These are phyloP conservation scores for Solanum appendiculatum DNA, from an alignment of 257 asterid species.

Conservation along the genomic window DNA sequence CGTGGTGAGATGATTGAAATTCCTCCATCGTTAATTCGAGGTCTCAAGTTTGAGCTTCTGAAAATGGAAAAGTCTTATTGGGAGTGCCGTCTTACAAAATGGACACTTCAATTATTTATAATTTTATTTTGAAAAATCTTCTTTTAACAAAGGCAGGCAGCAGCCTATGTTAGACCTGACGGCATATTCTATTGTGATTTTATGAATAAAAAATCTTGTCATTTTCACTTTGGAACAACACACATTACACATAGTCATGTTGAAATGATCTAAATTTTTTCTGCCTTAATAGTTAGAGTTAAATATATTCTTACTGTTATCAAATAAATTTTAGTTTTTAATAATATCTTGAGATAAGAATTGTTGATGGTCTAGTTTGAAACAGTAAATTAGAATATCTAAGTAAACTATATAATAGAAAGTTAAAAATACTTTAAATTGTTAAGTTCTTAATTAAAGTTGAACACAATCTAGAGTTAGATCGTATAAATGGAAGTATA, in stretches of 20 bases:
- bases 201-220: not conserved
- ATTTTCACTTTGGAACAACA: not conserved
- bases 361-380: too few species aligned
- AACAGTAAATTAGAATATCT: too few species aligned
- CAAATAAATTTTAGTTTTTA: too few species aligned
- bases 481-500: too few species aligned
- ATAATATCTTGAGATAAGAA: too few species aligned
- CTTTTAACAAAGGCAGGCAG: not conserved
- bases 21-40: not conserved
- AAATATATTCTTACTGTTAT: not conserved
- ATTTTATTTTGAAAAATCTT: not conserved
- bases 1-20: not conserved
- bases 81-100: fast-evolving
- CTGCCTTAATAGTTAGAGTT: not conserved
- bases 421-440: too few species aligned
- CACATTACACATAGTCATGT: not conserved
- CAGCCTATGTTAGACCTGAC: not conserved
- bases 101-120: not conserved
- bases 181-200: not conserved
- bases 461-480: not conserved
- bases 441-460: too few species aligned
- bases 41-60: not conserved
- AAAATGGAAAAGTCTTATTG: not conserved
- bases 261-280: not conserved
- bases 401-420: too few species aligned